phyloP scores from a whole-genome alignment of 108 stramenopile genomes.

The Thalassiosira profunda region DNA sequence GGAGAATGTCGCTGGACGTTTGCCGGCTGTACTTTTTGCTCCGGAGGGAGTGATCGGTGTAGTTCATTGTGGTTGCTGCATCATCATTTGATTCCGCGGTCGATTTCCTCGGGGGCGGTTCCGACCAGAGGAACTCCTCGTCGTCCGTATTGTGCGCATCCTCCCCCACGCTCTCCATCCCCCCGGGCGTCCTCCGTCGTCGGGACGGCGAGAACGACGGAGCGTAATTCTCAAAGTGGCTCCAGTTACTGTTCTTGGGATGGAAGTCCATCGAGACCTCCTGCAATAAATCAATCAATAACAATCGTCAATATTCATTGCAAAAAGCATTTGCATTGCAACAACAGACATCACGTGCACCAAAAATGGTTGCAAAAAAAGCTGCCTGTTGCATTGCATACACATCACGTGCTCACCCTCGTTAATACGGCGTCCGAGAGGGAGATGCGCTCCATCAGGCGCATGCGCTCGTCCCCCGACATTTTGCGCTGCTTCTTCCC shows the following conservation, averaged over 20 bases:
- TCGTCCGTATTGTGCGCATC: slow-evolving; percentile 5
- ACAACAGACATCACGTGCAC: background rate
- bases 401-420: slow-evolving; percentile 9
- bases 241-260: slow-evolving; percentile 71
- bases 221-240: slow-evolving; percentile 62
- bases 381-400: background rate
- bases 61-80: background rate
- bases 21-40: background rate
- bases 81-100: background rate
- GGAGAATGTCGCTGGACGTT: slow-evolving; percentile 28
- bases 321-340: background rate
- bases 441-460: slow-evolving; percentile 31
- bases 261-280: slow-evolving; percentile 56
- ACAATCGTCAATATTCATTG: background rate
- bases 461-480: slow-evolving; percentile 4
- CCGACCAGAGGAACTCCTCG: slow-evolving; percentile 33
- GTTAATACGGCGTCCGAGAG: slow-evolving; percentile 33
- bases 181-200: background rate
- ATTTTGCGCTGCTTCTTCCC: background rate
- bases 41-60: slow-evolving; percentile 4
- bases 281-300: background rate
- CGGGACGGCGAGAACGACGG: slow-evolving; percentile 6
- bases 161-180: background rate
- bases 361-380: background rate
- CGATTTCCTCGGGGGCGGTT: slow-evolving; percentile 4